Conservation (phyloP, 2,329 filamentous ascomycete genomes). For the Niveomyces coronatus region DNA sequence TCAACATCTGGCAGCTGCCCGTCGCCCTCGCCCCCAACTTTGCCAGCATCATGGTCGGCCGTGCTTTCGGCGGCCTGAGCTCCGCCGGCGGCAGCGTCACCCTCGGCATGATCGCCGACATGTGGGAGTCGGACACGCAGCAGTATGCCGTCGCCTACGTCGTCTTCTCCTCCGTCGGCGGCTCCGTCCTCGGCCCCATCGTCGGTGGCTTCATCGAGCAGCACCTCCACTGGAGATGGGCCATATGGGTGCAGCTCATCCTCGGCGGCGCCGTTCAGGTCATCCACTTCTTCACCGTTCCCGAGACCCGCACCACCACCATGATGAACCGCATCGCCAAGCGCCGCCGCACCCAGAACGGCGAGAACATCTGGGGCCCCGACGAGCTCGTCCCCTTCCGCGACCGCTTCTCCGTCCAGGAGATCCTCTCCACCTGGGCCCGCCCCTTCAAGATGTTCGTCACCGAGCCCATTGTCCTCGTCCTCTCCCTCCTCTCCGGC, state of each 20-base stretch:
- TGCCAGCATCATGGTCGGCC: conserved; percentile 57
- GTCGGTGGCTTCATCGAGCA: conserved; percentile 67
- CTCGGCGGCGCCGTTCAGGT: conserved; percentile 60
- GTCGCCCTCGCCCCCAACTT: conserved; percentile 68
- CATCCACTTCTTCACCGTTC: conserved; percentile 58
- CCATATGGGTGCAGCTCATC: conserved; percentile 78
- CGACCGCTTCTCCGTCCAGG: conserved; percentile 46
- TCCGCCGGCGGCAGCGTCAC: conserved; percentile 66
- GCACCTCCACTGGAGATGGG: conserved; percentile 57
- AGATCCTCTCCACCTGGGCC: conserved; percentile 46
- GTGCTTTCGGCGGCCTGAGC: conserved; percentile 58
- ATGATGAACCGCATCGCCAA: conserved; percentile 74
- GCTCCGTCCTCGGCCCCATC: conserved; percentile 66
- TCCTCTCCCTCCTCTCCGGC: conserved; percentile 58
- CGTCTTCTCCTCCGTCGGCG: conserved; percentile 70
- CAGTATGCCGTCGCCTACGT: conserved; percentile 69
- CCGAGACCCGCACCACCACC: conserved; percentile 67
- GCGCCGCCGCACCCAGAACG: conserved; percentile 51
- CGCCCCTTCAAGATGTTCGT: conserved; percentile 65
- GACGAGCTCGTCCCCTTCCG: conserved; percentile 56
- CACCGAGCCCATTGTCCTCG: conserved; percentile 63
- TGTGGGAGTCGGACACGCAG: conserved; percentile 60
- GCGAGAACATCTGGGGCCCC: conserved; percentile 58
- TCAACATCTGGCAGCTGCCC: conserved; percentile 68
- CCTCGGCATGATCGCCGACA: conserved; percentile 63